Percentiles rank a stretch among this genome's conserved stretches.
Evolutionary conservation across 345 rosid genomes (phyloP).

Genomic region (Boechera divaricarpa): DNA sequence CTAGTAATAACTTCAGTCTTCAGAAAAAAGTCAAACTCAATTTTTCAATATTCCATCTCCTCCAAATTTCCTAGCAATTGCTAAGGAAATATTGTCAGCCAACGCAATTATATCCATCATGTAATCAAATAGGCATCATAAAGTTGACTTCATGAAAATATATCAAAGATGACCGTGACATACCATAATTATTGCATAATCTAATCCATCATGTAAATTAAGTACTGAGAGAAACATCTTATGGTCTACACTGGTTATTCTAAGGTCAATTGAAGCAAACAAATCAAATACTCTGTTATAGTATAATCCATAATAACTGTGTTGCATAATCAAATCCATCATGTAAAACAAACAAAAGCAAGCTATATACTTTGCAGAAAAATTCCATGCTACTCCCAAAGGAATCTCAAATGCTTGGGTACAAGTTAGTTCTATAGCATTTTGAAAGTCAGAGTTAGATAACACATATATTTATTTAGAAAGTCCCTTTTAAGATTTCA

Average conservation of each 20-base stretch:
- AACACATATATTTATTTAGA: not conserved
- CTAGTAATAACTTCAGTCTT: not conserved
- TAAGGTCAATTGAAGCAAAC: not conserved
- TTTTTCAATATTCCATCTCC: slow-evolving; percentile 1
- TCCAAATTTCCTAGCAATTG: not conserved
- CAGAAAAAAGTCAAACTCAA: not conserved
- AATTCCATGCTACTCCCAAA: not conserved
- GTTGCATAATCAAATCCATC: not conserved
- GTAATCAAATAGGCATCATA: not conserved
- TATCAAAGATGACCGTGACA: not conserved
- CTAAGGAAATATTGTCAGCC: not conserved
- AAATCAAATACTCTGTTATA: not conserved
- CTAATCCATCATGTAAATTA: not conserved
- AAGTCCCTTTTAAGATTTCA: too few relatives aligned
- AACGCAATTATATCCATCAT: not conserved
- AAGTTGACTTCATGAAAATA: not conserved
- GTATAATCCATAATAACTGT: too few relatives aligned
- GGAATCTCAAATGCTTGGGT: not conserved
- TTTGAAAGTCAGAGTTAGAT: not conserved
- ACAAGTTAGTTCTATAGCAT: not conserved
- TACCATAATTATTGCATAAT: not conserved
- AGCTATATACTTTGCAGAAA: not conserved
- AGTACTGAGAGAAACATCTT: not conserved
- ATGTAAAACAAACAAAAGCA: not conserved
- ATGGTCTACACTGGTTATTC: not conserved